Evolutionary conservation across 345 rosid genomes (phyloP).

Genomic region (Syzygium grande): DNA sequence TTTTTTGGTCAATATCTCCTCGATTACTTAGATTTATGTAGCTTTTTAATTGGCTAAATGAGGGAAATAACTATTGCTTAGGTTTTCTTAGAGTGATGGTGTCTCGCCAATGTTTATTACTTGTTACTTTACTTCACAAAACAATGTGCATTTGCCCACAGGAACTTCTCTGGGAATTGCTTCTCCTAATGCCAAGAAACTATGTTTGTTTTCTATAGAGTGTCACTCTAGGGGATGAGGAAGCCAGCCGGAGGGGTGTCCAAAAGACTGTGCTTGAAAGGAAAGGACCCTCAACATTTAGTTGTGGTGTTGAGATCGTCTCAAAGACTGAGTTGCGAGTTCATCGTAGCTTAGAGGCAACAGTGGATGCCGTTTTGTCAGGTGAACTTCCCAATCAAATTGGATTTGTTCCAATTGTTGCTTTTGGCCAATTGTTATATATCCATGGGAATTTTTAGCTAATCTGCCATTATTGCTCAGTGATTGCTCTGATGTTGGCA

Average conservation of each 20-base stretch:
- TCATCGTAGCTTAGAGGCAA: conserved; percentile 83
- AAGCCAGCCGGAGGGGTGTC: conserved; percentile 78
- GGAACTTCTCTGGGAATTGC: neutral
- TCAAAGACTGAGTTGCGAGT: conserved; percentile 80
- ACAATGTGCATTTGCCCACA: neutral
- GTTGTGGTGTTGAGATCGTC: conserved; percentile 70
- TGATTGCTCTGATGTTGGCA: conserved; percentile 10
- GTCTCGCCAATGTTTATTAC: neutral
- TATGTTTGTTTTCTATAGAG: conserved; percentile 27
- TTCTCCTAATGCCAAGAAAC: neutral
- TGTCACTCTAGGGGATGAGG: conserved; percentile 88
- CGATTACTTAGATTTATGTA: neutral
- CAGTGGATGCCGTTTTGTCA: conserved; percentile 78
- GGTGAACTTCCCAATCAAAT: conserved; percentile 21
- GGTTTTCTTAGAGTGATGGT: neutral
- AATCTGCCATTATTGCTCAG: neutral
- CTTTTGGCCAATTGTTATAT: neutral
- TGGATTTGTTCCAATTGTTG: neutral
- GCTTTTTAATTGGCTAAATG: neutral
- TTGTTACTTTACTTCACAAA: neutral
- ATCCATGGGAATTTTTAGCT: neutral
- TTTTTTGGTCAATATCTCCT: neutral
- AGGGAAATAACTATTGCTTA: neutral
- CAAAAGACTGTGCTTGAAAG: conserved; percentile 85
- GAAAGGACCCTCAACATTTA: conserved; percentile 81